These are phyloP conservation scores for Fraxinus xanthoxyloides DNA, from an alignment of 305 asterid species.

Conservation along the genomic window DNA sequence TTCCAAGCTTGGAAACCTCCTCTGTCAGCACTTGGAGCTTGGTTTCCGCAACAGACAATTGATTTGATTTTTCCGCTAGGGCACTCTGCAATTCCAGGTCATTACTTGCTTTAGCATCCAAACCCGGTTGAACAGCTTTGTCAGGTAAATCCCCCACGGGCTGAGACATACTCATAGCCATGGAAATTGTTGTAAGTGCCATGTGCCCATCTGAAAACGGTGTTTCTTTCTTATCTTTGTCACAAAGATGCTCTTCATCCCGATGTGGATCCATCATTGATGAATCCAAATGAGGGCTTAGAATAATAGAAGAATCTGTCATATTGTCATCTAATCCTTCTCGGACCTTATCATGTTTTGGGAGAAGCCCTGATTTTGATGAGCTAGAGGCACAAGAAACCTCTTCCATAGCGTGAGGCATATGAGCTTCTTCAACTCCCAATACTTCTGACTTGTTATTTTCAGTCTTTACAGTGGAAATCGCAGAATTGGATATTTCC, in stretches of 20 bases:
- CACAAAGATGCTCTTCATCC: constrained; percentile 50
- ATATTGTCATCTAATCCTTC: constrained; percentile 73
- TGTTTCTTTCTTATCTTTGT: constrained; percentile 55
- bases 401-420: constrained; percentile 59
- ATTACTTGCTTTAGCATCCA: constrained; percentile 44
- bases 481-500: constrained; percentile 38
- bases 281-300: constrained; percentile 73
- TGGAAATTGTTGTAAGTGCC: constrained; percentile 57
- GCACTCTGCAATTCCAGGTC: constrained; percentile 51
- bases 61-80: constrained; percentile 60
- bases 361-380: constrained; percentile 42
- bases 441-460: constrained; percentile 54
- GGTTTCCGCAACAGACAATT: constrained; percentile 58
- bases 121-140: constrained; percentile 35
- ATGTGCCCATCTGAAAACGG: constrained; percentile 41
- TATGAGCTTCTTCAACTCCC: constrained; percentile 45
- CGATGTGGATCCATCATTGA: constrained; percentile 81
- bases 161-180: constrained; percentile 81
- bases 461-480: constrained; percentile 43
- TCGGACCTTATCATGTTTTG: constrained; percentile 47
- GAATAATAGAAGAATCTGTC: constrained; percentile 71
- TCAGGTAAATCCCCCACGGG: constrained; percentile 49
- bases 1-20: constrained; percentile 64
- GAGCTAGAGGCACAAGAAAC: constrained; percentile 56
- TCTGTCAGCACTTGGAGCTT: constrained; percentile 54